phyloP scores from a whole-genome alignment of 1,139 yeast species.

The Kodamaea alishanica region DNA sequence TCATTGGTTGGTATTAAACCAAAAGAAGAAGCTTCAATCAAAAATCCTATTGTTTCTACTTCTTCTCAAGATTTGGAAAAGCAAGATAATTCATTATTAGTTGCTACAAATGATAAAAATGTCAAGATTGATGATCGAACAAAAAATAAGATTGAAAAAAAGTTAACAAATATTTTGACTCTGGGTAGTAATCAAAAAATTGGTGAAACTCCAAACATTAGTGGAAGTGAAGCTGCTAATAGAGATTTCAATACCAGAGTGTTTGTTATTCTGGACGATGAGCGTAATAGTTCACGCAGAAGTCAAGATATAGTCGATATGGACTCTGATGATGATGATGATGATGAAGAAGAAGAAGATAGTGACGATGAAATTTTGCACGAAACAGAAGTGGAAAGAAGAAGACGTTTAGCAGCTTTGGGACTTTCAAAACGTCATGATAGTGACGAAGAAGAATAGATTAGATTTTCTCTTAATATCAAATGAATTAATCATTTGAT shows the following conservation, averaged over 20 bases:
- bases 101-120: slow-evolving; percentile 20
- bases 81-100: slow-evolving; percentile 11
- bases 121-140: slow-evolving; percentile 19
- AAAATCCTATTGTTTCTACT: neutral
- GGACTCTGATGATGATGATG: slow-evolving; percentile 14
- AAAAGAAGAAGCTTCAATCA: slow-evolving; percentile 13
- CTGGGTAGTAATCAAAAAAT: slow-evolving; percentile 1
- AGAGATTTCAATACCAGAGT: slow-evolving; percentile 6
- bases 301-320: neutral
- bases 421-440: slow-evolving; percentile 51
- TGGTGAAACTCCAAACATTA: slow-evolving; percentile 4
- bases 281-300: slow-evolving; percentile 7
- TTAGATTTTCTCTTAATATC: too few species aligned
- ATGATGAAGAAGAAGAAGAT: slow-evolving; percentile 16
- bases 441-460: slow-evolving; percentile 55
- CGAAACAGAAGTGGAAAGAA: slow-evolving; percentile 70
- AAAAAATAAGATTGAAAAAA: slow-evolving; percentile 26
- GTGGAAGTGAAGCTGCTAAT: neutral
- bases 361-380: slow-evolving; percentile 28
- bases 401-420: slow-evolving; percentile 77
- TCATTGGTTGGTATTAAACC: slow-evolving; percentile 49
- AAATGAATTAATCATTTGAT: too few species aligned
- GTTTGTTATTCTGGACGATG: slow-evolving; percentile 13
- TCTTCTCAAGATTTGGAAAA: slow-evolving; percentile 6
- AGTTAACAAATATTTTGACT: slow-evolving; percentile 23